phyloP scores from a whole-genome alignment of 2,329 filamentous ascomycete species.

The Fusarium sp. region DNA sequence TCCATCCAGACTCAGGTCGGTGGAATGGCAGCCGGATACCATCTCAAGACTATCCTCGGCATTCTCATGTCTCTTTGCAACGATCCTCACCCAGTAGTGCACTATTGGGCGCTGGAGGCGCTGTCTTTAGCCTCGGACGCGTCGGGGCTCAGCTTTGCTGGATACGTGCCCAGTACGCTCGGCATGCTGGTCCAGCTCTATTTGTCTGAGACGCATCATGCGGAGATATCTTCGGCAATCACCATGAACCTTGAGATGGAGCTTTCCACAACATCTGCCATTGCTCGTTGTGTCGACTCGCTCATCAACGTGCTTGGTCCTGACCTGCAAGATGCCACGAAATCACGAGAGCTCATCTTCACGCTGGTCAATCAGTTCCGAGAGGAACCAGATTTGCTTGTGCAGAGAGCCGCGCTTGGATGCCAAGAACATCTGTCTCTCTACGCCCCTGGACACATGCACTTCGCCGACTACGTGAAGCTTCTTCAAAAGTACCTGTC shows the following conservation, averaged over 20 bases:
- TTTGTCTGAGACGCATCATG: constrained; percentile 87
- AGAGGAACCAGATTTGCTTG: constrained; percentile 71
- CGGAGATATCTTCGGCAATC: constrained; percentile 78
- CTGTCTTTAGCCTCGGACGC: constrained; percentile 87
- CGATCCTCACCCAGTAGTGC: constrained; percentile 92
- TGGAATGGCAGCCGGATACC: constrained; percentile 95
- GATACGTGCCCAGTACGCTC: constrained; percentile 86
- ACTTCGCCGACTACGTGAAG: constrained; percentile 83
- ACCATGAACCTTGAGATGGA: constrained; percentile 92
- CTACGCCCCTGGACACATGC: constrained; percentile 87
- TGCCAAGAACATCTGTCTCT: constrained; percentile 92
- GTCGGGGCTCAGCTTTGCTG: constrained; percentile 88
- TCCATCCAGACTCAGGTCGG: constrained; percentile 95
- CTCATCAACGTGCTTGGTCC: constrained; percentile 95
- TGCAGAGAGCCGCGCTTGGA: constrained; percentile 78
- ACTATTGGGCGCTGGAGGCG: constrained; percentile 95
- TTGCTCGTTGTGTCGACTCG: constrained; percentile 91
- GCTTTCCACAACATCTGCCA: constrained; percentile 79
- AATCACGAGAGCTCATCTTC: constrained; percentile 90
- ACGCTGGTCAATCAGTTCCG: constrained; percentile 85
- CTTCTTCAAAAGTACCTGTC: constrained; percentile 79
- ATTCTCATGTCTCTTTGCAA: constrained; percentile 98
- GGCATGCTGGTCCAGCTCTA: constrained; percentile 96
- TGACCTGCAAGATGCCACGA: constrained; percentile 89
- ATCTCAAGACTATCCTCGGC: constrained; percentile 95